phyloP scores from a whole-genome alignment of 306 rosid species.

The Herpetospermum pedunculosum region DNA sequence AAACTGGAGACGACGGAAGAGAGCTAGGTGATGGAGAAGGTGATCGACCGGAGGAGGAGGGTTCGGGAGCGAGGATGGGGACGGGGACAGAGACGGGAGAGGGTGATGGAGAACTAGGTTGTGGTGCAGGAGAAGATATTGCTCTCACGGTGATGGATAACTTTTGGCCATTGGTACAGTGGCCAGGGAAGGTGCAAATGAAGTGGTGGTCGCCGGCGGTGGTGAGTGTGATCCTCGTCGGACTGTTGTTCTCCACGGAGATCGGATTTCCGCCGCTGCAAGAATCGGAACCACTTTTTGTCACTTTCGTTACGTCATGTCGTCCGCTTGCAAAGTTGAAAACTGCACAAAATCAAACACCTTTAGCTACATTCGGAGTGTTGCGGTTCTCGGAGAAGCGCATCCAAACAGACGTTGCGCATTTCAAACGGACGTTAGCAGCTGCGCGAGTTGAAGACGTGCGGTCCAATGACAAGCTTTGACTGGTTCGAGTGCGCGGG shows the following conservation, averaged over 20 bases:
- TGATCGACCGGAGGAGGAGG: not conserved
- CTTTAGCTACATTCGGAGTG: not conserved
- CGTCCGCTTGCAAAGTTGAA: conserved; percentile 30
- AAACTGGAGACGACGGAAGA: not conserved
- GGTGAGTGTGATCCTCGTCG: not conserved
- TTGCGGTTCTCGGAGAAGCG: too few species aligned
- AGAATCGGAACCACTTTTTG: conserved; percentile 14
- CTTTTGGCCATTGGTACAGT: conserved; percentile 23
- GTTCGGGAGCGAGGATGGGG: not conserved
- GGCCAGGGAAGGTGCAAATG: conserved; percentile 15
- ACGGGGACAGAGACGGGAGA: not conserved
- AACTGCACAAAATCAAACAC: conserved; percentile 19
- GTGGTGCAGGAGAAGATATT: not conserved
- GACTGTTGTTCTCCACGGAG: not conserved
- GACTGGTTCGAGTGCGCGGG: too few species aligned
- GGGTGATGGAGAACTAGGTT: not conserved
- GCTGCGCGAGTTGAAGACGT: too few species aligned
- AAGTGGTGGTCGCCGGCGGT: conserved; percentile 5
- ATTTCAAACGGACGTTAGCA: too few species aligned
- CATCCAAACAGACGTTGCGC: too few species aligned
- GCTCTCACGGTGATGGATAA: conserved; percentile 8
- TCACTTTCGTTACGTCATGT: conserved; percentile 52
- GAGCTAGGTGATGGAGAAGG: not conserved
- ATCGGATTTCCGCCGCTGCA: not conserved
- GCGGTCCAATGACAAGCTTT: too few species aligned